A percentile compares a stretch with the other conserved stretches of the same genome.
Evolutionary conservation across 2,329 filamentous ascomycete genomes (phyloP).

Genomic region (Arachnomyces sp.): DNA sequence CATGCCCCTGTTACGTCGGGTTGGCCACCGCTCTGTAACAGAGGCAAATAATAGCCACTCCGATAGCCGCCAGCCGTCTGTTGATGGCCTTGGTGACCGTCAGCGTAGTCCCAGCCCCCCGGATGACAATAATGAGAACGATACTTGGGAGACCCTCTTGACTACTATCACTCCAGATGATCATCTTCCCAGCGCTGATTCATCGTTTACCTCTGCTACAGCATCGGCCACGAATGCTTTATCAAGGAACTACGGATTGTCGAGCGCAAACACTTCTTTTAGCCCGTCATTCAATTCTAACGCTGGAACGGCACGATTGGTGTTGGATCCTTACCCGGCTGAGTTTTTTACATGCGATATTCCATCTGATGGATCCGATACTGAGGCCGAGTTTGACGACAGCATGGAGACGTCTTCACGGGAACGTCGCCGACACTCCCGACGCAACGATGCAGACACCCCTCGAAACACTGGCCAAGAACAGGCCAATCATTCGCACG

Average conservation of each 20-base stretch:
- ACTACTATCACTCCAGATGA: conserved; percentile 75
- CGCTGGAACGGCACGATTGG: conserved; percentile 19
- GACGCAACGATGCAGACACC: conserved; percentile 3
- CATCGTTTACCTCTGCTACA: conserved; percentile 65
- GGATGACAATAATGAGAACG: conserved; percentile 42
- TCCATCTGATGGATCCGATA: conserved; percentile 17
- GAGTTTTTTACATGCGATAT: conserved; percentile 4
- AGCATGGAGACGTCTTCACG: conserved; percentile 4
- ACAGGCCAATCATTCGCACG: conserved; percentile 17
- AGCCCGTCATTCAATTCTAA: conserved; percentile 17
- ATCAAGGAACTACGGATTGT: conserved; percentile 19
- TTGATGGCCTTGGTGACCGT: conserved; percentile 77
- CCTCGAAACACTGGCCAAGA: conserved; percentile 1
- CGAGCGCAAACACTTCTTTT: conserved; percentile 31
- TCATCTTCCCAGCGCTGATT: conserved; percentile 69
- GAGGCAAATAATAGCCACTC: conserved; percentile 15
- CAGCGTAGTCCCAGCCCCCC: conserved; percentile 74
- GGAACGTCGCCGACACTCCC: conserved; percentile 7
- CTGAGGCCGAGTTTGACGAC: conserved; percentile 19
- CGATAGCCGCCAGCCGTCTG: conserved; percentile 13
- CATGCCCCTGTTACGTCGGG: conserved; percentile 25
- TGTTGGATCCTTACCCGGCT: conserved; percentile 25
- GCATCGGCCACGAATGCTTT: conserved; percentile 22
- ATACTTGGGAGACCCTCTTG: conserved; percentile 71
- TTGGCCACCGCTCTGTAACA: conserved; percentile 27